A percentile compares a stretch with the other conserved stretches of the same genome.
Conservation (phyloP, 2,329 filamentous ascomycete species). For the Stachybotrys echinatus region DNA sequence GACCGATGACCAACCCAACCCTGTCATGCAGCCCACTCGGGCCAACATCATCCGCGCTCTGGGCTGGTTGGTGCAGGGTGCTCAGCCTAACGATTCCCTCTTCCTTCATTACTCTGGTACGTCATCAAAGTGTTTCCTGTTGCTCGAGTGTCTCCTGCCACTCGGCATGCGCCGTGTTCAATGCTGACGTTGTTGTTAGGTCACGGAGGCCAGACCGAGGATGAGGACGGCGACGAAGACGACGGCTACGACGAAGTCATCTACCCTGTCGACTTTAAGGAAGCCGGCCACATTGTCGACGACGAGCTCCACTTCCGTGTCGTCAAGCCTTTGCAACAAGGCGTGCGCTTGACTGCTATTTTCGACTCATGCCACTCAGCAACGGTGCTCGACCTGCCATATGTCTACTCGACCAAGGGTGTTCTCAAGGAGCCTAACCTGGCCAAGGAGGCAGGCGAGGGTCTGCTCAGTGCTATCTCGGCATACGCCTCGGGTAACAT, state of each 20-base stretch:
- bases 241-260: constrained; percentile 76
- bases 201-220: constrained; percentile 70
- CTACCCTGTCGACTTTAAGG: constrained; percentile 69
- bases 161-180: not conserved
- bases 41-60: constrained; percentile 70
- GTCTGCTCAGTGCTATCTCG: constrained; percentile 65
- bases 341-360: constrained; percentile 79
- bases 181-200: constrained; percentile 32
- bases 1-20: constrained; percentile 69
- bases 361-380: constrained; percentile 80
- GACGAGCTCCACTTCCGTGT: constrained; percentile 75
- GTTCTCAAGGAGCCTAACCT: constrained; percentile 77
- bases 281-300: constrained; percentile 68
- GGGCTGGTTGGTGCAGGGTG: constrained; percentile 69
- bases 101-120: constrained; percentile 72
- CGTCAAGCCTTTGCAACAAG: constrained; percentile 71
- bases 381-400: constrained; percentile 71
- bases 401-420: constrained; percentile 76
- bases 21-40: constrained; percentile 68
- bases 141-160: not conserved
- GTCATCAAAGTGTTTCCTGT: constrained; percentile 6
- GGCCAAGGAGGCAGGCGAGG: constrained; percentile 72
- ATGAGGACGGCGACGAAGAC: constrained; percentile 69
- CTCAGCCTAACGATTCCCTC: constrained; percentile 67
- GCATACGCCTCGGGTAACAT: constrained; percentile 83